These are phyloP conservation scores for Ophiocordyceps sinensis DNA, from an alignment of 2,329 filamentous ascomycete genomes.

Conservation along the genomic window DNA sequence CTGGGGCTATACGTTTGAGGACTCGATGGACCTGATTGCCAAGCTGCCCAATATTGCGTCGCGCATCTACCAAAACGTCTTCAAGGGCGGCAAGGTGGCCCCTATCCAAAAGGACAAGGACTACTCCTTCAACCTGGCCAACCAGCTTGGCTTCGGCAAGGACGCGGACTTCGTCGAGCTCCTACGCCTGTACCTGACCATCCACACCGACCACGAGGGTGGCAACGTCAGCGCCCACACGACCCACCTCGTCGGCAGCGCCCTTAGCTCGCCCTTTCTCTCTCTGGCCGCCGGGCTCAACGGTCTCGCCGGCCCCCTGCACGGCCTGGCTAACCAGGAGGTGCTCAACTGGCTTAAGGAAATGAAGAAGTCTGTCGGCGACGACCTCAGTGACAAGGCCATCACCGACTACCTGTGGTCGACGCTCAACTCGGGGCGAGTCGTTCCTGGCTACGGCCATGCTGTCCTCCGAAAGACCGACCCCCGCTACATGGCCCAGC, in stretches of 20 bases:
- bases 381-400: slow-evolving; percentile 88
- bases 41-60: slow-evolving; percentile 97
- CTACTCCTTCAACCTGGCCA: slow-evolving; percentile 98
- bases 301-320: slow-evolving; percentile 93
- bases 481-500: slow-evolving; percentile 96
- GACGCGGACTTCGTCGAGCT: slow-evolving; percentile 97
- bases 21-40: slow-evolving; percentile 98
- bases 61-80: slow-evolving; percentile 99
- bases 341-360: slow-evolving; percentile 97
- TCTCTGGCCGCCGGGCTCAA: slow-evolving; percentile 94
- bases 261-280: slow-evolving; percentile 93
- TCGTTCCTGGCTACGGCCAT: slow-evolving; percentile 96
- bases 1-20: slow-evolving; percentile 99
- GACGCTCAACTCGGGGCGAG: slow-evolving; percentile 87
- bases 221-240: slow-evolving; percentile 98
- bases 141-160: slow-evolving; percentile 92
- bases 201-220: slow-evolving; percentile 99
- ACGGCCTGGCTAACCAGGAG: slow-evolving; percentile 99
- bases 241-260: slow-evolving; percentile 92
- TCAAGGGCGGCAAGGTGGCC: slow-evolving; percentile 98
- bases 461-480: slow-evolving; percentile 99
- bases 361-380: slow-evolving; percentile 93
- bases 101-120: slow-evolving; percentile 97
- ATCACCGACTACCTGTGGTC: slow-evolving; percentile 99
- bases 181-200: slow-evolving; percentile 97